Evolutionary conservation across 2,329 filamentous ascomycete genomes (phyloP).

Genomic region (Rosellinia necatrix): DNA sequence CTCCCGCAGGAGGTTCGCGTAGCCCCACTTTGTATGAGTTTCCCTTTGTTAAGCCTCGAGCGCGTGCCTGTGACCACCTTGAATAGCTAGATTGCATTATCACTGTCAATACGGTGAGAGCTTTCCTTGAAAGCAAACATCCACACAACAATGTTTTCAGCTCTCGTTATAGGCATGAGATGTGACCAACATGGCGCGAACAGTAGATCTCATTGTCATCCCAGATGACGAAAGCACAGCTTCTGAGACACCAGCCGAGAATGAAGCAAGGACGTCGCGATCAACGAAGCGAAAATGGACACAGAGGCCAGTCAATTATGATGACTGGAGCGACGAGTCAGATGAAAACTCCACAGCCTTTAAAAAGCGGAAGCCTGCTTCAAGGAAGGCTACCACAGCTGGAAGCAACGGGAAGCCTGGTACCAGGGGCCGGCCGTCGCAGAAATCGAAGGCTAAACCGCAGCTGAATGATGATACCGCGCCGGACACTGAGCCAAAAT

Average conservation of each 20-base stretch:
- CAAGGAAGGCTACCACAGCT: constrained; percentile 15
- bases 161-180: neutral
- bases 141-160: constrained; percentile 24
- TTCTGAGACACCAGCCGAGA: constrained; percentile 26
- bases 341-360: constrained; percentile 27
- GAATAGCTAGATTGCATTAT: neutral
- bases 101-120: neutral
- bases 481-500: constrained; percentile 47
- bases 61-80: neutral
- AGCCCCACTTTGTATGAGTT: constrained; percentile 9
- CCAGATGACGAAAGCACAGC: constrained; percentile 37
- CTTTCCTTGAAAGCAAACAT: neutral
- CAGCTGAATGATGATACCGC: constrained; percentile 39
- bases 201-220: constrained; percentile 30
- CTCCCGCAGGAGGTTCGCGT: constrained; percentile 1
- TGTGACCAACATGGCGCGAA: constrained; percentile 27
- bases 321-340: constrained; percentile 39
- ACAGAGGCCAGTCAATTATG: constrained; percentile 7
- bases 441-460: constrained; percentile 19
- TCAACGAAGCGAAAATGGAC: constrained; percentile 35
- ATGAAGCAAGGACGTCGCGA: constrained; percentile 9
- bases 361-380: constrained; percentile 34
- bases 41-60: neutral
- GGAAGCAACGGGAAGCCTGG: constrained; percentile 31
- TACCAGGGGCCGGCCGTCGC: constrained; percentile 22